Base-by-base conservation (phyloP, 164 flowering plant genomes). In the Malania oleifera region DNA sequence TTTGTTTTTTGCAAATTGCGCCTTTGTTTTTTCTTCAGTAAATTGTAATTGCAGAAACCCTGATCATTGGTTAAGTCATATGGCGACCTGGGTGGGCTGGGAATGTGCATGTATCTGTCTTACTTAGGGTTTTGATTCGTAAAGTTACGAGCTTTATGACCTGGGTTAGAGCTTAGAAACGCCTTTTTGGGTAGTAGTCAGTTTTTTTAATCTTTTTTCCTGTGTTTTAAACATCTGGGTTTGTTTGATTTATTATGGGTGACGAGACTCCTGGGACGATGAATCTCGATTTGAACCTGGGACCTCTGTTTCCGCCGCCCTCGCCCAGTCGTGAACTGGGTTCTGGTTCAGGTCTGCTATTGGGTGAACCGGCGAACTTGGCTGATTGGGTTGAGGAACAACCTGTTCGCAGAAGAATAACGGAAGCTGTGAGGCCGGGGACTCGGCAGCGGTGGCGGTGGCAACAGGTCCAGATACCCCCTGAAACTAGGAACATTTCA, bases 261-360 rank as follows among this genome's bases (percentile, higher is more conserved):
- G 91, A 79, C 55, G 81, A 77, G 56, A 67, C 57, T 44, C 52
- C 78, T 15, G 76, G 62, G 56, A n/a, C 80, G 26, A 80, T 82
- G 91, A 79, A 85, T 66, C 84, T 85, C 14, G 87, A 85, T 65
- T 78, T 85, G 75, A 85, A 85, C 63, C 74, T 85, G 70, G 85
- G 87, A 34, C 86, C 87, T 61, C 20, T 61, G 25, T 49, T 58
- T 31, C 51, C 56, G 13, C 29, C 66, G 13, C 29, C 66, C 4
- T 52, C 57, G 23, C 4, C 49, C 31, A 75, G 50, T 31, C 78
- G 81, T 6, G 78, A 65, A 43, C 58, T 72, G 7, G 77, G 43
- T 2, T 22, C 70, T 1, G 75, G 31, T 31, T 46, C 75, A 17
- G 67, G n/a, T 54, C 27, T 52, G 26, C 26, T 46, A 6, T 22